Percentiles rank a stretch among this genome's conserved stretches.
These are phyloP conservation scores for Plasmodium fragile DNA, from an alignment of 169 alveolate species.

Conservation along the genomic window DNA sequence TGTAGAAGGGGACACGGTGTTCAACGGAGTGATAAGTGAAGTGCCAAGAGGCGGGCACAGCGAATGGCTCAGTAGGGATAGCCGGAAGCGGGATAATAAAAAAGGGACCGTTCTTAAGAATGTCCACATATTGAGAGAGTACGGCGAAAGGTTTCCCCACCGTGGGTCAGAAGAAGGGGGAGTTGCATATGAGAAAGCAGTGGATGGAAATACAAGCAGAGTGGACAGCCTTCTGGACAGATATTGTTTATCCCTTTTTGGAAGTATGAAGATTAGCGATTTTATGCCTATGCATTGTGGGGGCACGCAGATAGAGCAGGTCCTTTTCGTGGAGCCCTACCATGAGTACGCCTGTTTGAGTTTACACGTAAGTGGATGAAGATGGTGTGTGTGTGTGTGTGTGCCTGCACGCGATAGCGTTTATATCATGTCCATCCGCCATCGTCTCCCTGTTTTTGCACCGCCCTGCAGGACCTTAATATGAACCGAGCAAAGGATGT, in stretches of 20 bases:
- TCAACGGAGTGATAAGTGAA: neutral
- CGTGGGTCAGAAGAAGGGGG: neutral
- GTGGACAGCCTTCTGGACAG: constrained; percentile 11
- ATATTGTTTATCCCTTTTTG: constrained; percentile 19
- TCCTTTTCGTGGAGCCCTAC: constrained; percentile 13
- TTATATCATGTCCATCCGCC: neutral
- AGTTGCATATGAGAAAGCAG: neutral
- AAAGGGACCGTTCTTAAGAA: constrained; percentile 34
- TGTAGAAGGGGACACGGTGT: neutral
- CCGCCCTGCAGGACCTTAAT: constrained; percentile 38
- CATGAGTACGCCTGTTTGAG: constrained; percentile 25
- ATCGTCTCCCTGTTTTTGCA: neutral
- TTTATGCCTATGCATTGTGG: neutral
- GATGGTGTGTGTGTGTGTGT: neutral
- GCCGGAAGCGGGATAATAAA: neutral
- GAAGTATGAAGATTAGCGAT: neutral
- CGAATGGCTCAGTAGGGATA: neutral
- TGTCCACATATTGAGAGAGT: constrained; percentile 25
- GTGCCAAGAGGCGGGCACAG: neutral
- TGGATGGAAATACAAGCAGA: neutral
- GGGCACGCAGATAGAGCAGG: neutral
- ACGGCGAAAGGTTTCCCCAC: constrained; percentile 8
- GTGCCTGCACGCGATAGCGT: neutral
- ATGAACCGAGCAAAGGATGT: constrained; percentile 15
- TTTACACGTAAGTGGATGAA: constrained; percentile 26